Percentiles rank a stretch among this genome's conserved stretches.
Evolutionary conservation across 768 basidiomycete genomes (phyloP).

Genomic region (Tubosaeta sp.): DNA sequence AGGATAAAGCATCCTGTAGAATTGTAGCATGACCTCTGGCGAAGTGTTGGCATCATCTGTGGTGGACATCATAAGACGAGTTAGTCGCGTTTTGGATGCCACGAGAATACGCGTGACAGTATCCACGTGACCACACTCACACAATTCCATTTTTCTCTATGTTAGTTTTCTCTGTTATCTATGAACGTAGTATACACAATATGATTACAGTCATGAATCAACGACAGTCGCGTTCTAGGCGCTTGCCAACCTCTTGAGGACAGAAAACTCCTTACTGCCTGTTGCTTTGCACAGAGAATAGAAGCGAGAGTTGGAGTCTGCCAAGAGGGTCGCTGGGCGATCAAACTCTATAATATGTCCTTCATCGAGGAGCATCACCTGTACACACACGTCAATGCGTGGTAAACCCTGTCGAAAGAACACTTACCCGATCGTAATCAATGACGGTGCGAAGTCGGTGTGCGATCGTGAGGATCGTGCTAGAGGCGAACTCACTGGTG

Average conservation of each 20-base stretch:
- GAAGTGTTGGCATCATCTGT: constrained; percentile 31
- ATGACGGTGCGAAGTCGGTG: constrained; percentile 77
- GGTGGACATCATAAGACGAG: constrained; percentile 9
- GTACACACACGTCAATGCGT: constrained; percentile 1
- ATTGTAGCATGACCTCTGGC: constrained; percentile 66
- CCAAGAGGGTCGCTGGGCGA: constrained; percentile 53
- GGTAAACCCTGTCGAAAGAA: constrained; percentile 2
- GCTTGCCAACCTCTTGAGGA: constrained; percentile 64
- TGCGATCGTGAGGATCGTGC: constrained; percentile 80
- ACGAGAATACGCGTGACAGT: constrained; percentile 11
- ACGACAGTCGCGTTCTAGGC: constrained; percentile 1
- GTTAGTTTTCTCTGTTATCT: not conserved
- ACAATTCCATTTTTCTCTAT: too few species aligned
- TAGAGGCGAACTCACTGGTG: constrained; percentile 67
- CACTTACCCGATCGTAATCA: constrained; percentile 73
- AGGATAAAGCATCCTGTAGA: constrained; percentile 90
- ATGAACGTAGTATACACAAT: constrained; percentile 7
- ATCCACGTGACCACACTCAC: constrained; percentile 26
- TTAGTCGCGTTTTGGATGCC: constrained; percentile 8
- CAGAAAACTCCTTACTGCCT: constrained; percentile 65
- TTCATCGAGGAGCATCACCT: constrained; percentile 78
- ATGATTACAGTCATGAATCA: not conserved
- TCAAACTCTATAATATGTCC: constrained; percentile 79
- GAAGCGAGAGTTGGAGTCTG: constrained; percentile 56
- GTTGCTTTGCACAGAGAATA: constrained; percentile 68